Base-by-base conservation (phyloP, 2,329 filamentous ascomycete genomes). In the Calonectria pauciramosa region DNA sequence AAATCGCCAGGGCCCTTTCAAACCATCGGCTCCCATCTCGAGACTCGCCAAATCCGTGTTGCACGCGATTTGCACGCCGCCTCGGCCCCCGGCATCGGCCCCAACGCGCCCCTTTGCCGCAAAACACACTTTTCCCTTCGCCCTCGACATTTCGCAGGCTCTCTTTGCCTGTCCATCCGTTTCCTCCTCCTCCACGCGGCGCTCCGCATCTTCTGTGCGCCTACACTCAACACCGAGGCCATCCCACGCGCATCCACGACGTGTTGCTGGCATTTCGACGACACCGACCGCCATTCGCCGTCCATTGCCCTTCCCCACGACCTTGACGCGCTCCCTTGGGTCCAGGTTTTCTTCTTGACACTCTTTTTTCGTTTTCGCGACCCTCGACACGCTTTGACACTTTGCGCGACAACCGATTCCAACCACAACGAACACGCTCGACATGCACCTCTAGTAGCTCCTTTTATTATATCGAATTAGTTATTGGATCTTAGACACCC, bases 1-100 rank as follows among this genome's bases (percentile, higher is more conserved):
- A 90, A 89, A 90, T 90, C 89, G 87, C 89, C 88, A 88, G 87
- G 89, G 88, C 88, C 88, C 87, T 88, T 87, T 87, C 87, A 88
- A 89, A 88, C 85, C 89, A 91, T 91, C 89, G 86, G 88, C 86
- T 86, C 84, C 87, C 89, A 91, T 91, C 89, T 86, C 84, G 85
- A 88, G 86, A 87, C 84, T 84, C 86, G 86, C 87, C 85, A 87
- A 86, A 86, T 86, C 86, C 86, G 85, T 86, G 87, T 88, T 86
- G 86, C 87, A 89, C 89, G 88, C 90, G 87, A 87, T 87, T 89
- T 87, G 84, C 84, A 87, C 86, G 85, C 87, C 85, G 86, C 83
- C 85, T 81, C 80, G 82, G 82, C 85, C 83, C 81, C 81, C 82
- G 83, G 81, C 79, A 86, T 82, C 84, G 81, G 82, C 83, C 84